Conservation (phyloP, 345 rosid genomes). For the Dovyalis caffra region DNA sequence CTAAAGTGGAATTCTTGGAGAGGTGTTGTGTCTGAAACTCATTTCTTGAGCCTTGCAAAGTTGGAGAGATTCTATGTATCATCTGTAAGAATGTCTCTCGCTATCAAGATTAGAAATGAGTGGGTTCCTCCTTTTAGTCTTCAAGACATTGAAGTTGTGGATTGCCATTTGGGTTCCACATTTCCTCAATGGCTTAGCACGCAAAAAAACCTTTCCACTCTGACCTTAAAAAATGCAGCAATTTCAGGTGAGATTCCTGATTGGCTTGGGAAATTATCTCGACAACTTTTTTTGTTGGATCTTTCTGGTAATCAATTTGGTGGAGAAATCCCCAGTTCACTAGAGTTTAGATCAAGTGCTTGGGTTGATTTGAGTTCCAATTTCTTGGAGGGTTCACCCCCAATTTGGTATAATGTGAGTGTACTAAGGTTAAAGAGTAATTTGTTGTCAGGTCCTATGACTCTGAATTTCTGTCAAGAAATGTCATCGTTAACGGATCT, state of each 20-base stretch:
- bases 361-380: slow-evolving; percentile 31
- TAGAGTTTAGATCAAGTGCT: slow-evolving; percentile 7
- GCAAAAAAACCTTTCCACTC: slow-evolving; percentile 3
- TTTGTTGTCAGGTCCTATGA: slow-evolving; percentile 38
- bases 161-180: slow-evolving; percentile 11
- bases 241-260: slow-evolving; percentile 20
- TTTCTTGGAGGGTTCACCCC: slow-evolving; percentile 48
- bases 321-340: slow-evolving; percentile 14
- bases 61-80: slow-evolving; percentile 3
- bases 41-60: slow-evolving; percentile 20
- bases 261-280: slow-evolving; percentile 23
- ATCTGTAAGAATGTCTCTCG: background rate
- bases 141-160: background rate
- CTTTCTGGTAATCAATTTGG: slow-evolving; percentile 15
- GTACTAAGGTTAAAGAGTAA: slow-evolving; percentile 41
- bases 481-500: too few relatives aligned
- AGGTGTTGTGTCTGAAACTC: slow-evolving; percentile 13
- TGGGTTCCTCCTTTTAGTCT: slow-evolving; percentile 22
- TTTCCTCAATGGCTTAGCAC: slow-evolving; percentile 21
- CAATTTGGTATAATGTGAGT: slow-evolving; percentile 50
- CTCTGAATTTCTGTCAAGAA: too few relatives aligned
- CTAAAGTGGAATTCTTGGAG: slow-evolving; percentile 22
- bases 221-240: slow-evolving; percentile 13
- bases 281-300: background rate
- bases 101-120: slow-evolving; percentile 1